A percentile compares a stretch with the other conserved stretches of the same genome.
These are phyloP conservation scores for Meripilus lineatus DNA, from an alignment of 1,284 basidiomycete species.

Conservation along the genomic window DNA sequence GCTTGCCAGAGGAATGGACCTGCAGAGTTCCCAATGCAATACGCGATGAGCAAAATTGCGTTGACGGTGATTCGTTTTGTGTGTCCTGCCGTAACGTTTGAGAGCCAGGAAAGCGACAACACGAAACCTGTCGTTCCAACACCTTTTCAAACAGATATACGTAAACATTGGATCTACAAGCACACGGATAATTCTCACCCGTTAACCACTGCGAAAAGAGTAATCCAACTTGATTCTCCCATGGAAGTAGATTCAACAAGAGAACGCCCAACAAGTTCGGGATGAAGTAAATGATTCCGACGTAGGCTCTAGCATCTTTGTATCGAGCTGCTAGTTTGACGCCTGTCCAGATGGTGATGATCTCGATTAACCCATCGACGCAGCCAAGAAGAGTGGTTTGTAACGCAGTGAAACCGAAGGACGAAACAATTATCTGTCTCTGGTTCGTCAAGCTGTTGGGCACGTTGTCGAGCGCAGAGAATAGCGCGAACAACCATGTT, in stretches of 20 bases:
- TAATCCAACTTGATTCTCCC: slow-evolving; percentile 56
- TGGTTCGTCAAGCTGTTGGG: slow-evolving; percentile 73
- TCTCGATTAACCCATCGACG: slow-evolving; percentile 64
- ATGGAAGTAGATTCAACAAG: slow-evolving; percentile 61
- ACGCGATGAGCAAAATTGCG: slow-evolving; percentile 65
- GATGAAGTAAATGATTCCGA: slow-evolving; percentile 57
- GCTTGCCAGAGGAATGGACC: slow-evolving; percentile 74
- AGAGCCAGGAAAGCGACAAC: slow-evolving; percentile 66
- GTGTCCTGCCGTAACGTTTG: slow-evolving; percentile 66
- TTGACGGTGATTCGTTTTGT: slow-evolving; percentile 68
- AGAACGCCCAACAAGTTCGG: slow-evolving; percentile 58
- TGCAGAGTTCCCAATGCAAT: slow-evolving; percentile 65
- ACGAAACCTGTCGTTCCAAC: slow-evolving; percentile 67
- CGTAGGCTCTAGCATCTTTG: slow-evolving; percentile 54
- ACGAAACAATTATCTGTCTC: slow-evolving; percentile 60
- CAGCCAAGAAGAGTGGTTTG: slow-evolving; percentile 69
- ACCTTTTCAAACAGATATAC: slow-evolving; percentile 29
- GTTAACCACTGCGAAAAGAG: slow-evolving; percentile 59
- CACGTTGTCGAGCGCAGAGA: slow-evolving; percentile 57
- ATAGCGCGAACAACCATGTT: slow-evolving; percentile 66
- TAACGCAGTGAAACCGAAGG: slow-evolving; percentile 59
- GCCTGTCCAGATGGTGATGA: slow-evolving; percentile 58
- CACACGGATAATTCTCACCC: slow-evolving; percentile 36
- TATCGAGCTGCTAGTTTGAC: slow-evolving; percentile 54
- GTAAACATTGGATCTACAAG: background rate